These are phyloP conservation scores for Myxozyma sirexii DNA, from an alignment of 805 yeast species.

Conservation along the genomic window DNA sequence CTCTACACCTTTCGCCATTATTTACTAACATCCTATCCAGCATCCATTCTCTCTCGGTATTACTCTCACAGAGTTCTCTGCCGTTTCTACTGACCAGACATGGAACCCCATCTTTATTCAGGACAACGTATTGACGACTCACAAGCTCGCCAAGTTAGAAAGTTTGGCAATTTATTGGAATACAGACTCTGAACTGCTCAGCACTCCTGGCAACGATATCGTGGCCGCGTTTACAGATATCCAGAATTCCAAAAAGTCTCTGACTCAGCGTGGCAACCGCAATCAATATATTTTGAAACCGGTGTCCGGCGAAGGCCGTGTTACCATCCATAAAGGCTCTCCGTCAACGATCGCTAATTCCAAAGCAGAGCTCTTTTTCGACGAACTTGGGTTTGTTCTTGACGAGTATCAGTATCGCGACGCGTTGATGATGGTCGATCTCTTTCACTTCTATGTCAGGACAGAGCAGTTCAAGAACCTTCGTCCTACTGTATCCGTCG, in stretches of 20 bases:
- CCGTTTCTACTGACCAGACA: slow-evolving; percentile 79
- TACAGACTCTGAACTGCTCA: slow-evolving; percentile 59
- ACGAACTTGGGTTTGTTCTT: slow-evolving; percentile 83
- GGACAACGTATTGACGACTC: slow-evolving; percentile 63
- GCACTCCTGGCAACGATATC: slow-evolving; percentile 31
- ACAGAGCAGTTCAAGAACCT: slow-evolving; percentile 72
- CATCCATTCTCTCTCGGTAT: slow-evolving; percentile 81
- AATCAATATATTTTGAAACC: slow-evolving; percentile 66
- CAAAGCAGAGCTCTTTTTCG: slow-evolving; percentile 73
- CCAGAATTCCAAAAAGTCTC: slow-evolving; percentile 6
- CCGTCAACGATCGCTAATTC: slow-evolving; percentile 65
- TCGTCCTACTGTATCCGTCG: slow-evolving; percentile 58
- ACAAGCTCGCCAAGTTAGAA: slow-evolving; percentile 59
- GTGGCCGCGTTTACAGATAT: slow-evolving; percentile 18
- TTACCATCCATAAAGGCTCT: slow-evolving; percentile 80
- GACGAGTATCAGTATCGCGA: slow-evolving; percentile 86
- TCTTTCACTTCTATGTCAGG: slow-evolving; percentile 73
- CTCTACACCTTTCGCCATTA: background rate
- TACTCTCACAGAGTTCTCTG: slow-evolving; percentile 82
- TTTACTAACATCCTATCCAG: background rate
- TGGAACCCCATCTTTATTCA: slow-evolving; percentile 89
- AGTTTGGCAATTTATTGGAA: slow-evolving; percentile 83
- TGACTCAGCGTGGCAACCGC: slow-evolving; percentile 27
- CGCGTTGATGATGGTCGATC: slow-evolving; percentile 76
- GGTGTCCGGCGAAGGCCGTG: slow-evolving; percentile 82